Evolutionary conservation across 148 eudicot species (phyloP).

Genomic region (Nyssa sinensis): DNA sequence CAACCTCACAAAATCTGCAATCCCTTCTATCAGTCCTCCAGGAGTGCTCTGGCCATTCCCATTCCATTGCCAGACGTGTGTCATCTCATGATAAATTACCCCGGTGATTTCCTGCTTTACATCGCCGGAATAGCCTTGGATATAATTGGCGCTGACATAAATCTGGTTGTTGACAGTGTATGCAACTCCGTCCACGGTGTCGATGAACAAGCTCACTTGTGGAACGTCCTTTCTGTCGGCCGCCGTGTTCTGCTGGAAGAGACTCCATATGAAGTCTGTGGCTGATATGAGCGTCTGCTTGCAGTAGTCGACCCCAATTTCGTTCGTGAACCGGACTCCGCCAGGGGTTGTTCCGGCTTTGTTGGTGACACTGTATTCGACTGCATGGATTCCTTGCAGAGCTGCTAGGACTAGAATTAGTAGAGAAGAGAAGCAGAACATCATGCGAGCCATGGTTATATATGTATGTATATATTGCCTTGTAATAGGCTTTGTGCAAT

Average conservation of each 20-base stretch:
- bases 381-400: slow-evolving; percentile 21
- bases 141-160: slow-evolving; percentile 12
- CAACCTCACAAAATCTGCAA: slow-evolving; percentile 20
- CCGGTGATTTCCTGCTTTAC: slow-evolving; percentile 16
- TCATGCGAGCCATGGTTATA: slow-evolving; percentile 12
- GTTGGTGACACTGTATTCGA: slow-evolving; percentile 32
- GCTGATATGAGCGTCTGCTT: slow-evolving; percentile 13
- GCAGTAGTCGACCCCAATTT: slow-evolving; percentile 31
- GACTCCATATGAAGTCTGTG: slow-evolving; percentile 34
- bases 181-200: slow-evolving; percentile 42
- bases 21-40: slow-evolving; percentile 16
- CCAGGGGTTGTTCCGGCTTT: slow-evolving; percentile 31
- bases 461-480: neutral
- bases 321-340: slow-evolving; percentile 20
- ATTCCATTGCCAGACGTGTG: slow-evolving; percentile 21
- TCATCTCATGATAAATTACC: slow-evolving; percentile 15
- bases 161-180: slow-evolving; percentile 17
- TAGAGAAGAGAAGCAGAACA: neutral
- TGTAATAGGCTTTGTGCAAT: neutral
- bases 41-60: slow-evolving; percentile 8
- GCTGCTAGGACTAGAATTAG: slow-evolving; percentile 16
- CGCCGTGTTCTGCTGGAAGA: slow-evolving; percentile 28
- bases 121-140: slow-evolving; percentile 11
- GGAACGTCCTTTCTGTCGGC: slow-evolving; percentile 26
- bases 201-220: slow-evolving; percentile 32